Evolutionary conservation across 2,329 filamentous ascomycete species (phyloP), one percentile per base, ranked within the genome.

Genomic region (Claviceps fusiformis): DNA sequence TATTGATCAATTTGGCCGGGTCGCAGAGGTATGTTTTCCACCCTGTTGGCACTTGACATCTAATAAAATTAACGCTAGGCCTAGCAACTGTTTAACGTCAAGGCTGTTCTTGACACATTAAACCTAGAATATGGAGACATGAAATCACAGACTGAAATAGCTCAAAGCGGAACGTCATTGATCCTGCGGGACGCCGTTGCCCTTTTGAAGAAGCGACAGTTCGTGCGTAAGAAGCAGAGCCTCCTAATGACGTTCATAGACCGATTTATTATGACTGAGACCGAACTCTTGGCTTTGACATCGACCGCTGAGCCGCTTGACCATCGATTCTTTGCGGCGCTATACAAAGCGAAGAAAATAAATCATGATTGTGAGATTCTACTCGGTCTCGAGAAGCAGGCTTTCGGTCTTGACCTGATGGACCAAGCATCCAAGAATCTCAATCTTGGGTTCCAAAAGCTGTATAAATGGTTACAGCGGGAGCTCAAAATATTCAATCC

Each of bases 401-500:
- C 85, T 9, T 73, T 96, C 0, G 93, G 92, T 0, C 75, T 95
- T 4, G 91, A 97, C 63, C 80, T 97, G 51, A 91, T 97, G 78
- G 92, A 96, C 59, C 83, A 92, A 67, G 92, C 85, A 55, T 91
- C 90, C 0, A 89, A 89, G 57, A 83, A 89, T 58, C 78, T 98
- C 52, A 93, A 95, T 64, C 78, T 85, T 17, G 92, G 89, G 5
- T 98, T 93, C 62, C 92, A 98, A 66, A 98, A 96, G 67, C 78
- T 98, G 3, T 96, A 95, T 70, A 84, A 89, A 62, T 98, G 92
- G 92, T 84, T 95, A 24, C 91, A 96, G 67, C 84, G 87, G 57
- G 90, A 96, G 63, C 95, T 98, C 71, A 95, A 91, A 68, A 85
- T 85, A 0, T 72, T 97, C 52, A 95, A 97, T 66, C 78, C 97